Percentiles rank a stretch among this genome's conserved stretches.
phyloP scores from a whole-genome alignment of 495 filamentous ascomycete species.

The Gamarada debralockiae region DNA sequence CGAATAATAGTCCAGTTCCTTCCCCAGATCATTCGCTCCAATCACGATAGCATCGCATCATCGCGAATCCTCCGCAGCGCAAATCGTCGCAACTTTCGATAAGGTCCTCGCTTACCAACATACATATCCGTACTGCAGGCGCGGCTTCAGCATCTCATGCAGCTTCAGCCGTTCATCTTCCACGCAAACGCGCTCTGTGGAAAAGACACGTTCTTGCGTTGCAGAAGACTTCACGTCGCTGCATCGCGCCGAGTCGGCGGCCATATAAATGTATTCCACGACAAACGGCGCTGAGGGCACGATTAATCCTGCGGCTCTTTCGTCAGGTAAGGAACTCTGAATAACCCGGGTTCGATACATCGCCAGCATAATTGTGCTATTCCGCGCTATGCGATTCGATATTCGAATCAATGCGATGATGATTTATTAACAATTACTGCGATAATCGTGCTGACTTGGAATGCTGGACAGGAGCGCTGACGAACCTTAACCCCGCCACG shows the following conservation, averaged over 20 bases:
- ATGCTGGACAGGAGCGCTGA: conserved; percentile 10
- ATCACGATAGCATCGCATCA: too few species aligned
- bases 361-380: conserved; percentile 15
- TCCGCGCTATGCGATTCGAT: conserved; percentile 9
- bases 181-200: conserved; percentile 19
- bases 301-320: conserved; percentile 63
- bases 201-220: conserved; percentile 2
- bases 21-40: too few species aligned
- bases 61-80: too few species aligned
- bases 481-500: conserved; percentile 37
- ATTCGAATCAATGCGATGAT: conserved; percentile 8
- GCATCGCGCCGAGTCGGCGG: conserved; percentile 27
- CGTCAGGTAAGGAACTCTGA: conserved; percentile 20
- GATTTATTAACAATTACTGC: conserved; percentile 18
- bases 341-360: background rate
- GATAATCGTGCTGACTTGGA: conserved; percentile 8
- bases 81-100: too few species aligned
- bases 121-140: background rate
- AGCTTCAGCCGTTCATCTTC: background rate
- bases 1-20: too few species aligned
- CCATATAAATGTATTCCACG: conserved; percentile 47
- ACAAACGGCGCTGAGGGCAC: conserved; percentile 65
- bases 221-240: conserved; percentile 12
- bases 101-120: too few species aligned
- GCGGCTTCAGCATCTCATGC: background rate